phyloP scores from a whole-genome alignment of 768 basidiomycete genomes.

The Serendipita indica region DNA sequence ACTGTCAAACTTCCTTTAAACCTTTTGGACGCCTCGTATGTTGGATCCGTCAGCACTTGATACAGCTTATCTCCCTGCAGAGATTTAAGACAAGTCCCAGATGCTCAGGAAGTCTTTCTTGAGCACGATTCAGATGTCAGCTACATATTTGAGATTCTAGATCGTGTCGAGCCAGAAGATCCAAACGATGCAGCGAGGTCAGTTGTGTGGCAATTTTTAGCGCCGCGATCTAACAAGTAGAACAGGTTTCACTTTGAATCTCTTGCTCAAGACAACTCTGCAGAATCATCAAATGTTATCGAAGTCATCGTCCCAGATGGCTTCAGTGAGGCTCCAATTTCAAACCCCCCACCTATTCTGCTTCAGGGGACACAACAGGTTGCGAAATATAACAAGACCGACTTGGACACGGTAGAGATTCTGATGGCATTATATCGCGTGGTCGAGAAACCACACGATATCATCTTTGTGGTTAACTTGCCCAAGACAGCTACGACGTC shows the following conservation, averaged over 20 bases:
- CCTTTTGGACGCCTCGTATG: constrained; percentile 81
- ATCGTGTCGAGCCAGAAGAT: constrained; percentile 47
- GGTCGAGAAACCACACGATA: constrained; percentile 51
- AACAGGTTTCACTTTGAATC: constrained; percentile 84
- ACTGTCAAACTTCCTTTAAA: constrained; percentile 36
- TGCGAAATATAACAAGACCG: constrained; percentile 54
- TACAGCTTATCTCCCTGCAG: constrained; percentile 22
- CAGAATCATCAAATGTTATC: constrained; percentile 35
- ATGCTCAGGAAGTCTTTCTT: constrained; percentile 88
- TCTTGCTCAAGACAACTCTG: constrained; percentile 80
- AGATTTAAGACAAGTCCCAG: constrained; percentile 69
- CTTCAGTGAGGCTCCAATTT: constrained; percentile 23
- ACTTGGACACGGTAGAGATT: constrained; percentile 56
- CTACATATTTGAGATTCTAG: constrained; percentile 71
- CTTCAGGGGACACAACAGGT: constrained; percentile 59
- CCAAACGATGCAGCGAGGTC: constrained; percentile 56
- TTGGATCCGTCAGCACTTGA: constrained; percentile 8
- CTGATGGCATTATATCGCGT: constrained; percentile 72
- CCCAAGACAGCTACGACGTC: constrained; percentile 39
- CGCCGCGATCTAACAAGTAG: not conserved
- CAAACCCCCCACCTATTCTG: constrained; percentile 43
- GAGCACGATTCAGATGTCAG: constrained; percentile 52
- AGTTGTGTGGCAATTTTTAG: constrained; percentile 15
- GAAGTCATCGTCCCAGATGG: constrained; percentile 23
- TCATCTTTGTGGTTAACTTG: constrained; percentile 75